phyloP scores from a whole-genome alignment of 1,284 basidiomycete species.

The Mycena citricolor region DNA sequence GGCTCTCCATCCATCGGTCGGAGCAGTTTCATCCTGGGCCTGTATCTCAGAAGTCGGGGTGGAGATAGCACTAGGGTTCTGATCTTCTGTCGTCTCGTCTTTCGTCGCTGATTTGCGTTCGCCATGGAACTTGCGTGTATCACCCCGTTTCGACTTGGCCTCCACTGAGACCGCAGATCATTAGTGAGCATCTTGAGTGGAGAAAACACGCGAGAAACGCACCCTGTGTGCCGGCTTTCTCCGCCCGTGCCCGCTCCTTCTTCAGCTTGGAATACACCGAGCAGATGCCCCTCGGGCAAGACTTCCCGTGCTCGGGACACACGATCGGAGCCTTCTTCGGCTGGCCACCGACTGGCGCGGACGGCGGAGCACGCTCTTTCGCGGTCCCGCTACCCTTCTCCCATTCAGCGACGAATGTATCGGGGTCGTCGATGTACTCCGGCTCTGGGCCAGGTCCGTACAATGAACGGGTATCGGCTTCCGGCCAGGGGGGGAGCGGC shows the following conservation, averaged over 20 bases:
- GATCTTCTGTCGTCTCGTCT: no score
- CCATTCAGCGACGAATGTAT: slow-evolving; percentile 28
- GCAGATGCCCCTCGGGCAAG: slow-evolving; percentile 48
- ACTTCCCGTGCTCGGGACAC: slow-evolving; percentile 39
- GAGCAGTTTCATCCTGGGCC: no score
- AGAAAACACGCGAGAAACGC: no score
- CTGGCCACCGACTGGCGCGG: slow-evolving; percentile 3
- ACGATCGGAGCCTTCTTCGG: slow-evolving; percentile 24
- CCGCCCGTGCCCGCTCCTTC: slow-evolving; percentile 30
- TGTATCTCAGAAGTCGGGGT: no score
- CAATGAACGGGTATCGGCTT: slow-evolving; percentile 25
- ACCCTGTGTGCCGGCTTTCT: no score
- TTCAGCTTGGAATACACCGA: slow-evolving; percentile 36
- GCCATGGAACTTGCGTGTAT: no score
- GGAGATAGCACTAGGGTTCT: no score
- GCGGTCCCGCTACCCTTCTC: slow-evolving; percentile 20
- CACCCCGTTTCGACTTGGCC: no score
- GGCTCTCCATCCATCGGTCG: no score
- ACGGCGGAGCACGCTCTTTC: slow-evolving; percentile 2
- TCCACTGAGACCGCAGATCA: no score
- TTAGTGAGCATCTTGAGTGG: no score
- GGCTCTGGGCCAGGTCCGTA: slow-evolving; percentile 17
- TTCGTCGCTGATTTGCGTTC: no score
- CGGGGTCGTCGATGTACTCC: slow-evolving; percentile 18
- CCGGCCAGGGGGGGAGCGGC: slow-evolving; percentile 24